Percentiles rank a stretch among this genome's conserved stretches.
These are phyloP conservation scores for Ceratobasidium sp. DNA, from an alignment of 1,284 basidiomycete species.

Conservation along the genomic window DNA sequence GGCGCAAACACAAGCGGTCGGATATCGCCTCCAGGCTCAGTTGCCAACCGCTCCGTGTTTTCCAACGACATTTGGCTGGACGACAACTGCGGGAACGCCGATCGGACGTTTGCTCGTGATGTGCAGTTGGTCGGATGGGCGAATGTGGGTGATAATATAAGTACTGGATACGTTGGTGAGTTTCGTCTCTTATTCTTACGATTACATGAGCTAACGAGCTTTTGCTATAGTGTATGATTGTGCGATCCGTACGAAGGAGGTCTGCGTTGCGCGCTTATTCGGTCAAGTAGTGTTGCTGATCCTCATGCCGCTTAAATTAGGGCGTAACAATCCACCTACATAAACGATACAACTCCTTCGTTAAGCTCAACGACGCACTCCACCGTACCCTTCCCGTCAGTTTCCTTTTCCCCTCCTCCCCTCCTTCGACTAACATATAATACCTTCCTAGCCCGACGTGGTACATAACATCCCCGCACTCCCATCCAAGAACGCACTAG, in stretches of 20 bases:
- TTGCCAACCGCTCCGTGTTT: slow-evolving; percentile 39
- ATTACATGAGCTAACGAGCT: background rate
- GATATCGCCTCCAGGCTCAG: slow-evolving; percentile 17
- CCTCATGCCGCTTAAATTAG: slow-evolving; percentile 54
- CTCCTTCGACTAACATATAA: background rate
- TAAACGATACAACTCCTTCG: slow-evolving; percentile 79
- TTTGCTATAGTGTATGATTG: slow-evolving; percentile 45
- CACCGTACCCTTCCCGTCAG: slow-evolving; percentile 68
- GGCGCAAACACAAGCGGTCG: slow-evolving; percentile 25
- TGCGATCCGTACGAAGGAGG: slow-evolving; percentile 46
- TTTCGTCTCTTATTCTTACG: background rate
- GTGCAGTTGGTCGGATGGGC: slow-evolving; percentile 45
- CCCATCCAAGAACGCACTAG: slow-evolving; percentile 77
- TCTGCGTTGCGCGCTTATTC: background rate
- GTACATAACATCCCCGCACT: slow-evolving; percentile 69
- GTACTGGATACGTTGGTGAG: slow-evolving; percentile 46
- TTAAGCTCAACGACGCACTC: slow-evolving; percentile 67
- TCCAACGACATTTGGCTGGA: slow-evolving; percentile 47
- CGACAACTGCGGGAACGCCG: slow-evolving; percentile 45
- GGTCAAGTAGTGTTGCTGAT: background rate
- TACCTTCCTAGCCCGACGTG: slow-evolving; percentile 60
- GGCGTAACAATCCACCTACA: slow-evolving; percentile 74
- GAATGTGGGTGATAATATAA: slow-evolving; percentile 46
- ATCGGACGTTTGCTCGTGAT: slow-evolving; percentile 45
- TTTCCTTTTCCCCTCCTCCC: slow-evolving; percentile 36